phyloP scores from a whole-genome alignment of 176 grass and related monocot genomes.

The Bolboschoenus planiculmis region DNA sequence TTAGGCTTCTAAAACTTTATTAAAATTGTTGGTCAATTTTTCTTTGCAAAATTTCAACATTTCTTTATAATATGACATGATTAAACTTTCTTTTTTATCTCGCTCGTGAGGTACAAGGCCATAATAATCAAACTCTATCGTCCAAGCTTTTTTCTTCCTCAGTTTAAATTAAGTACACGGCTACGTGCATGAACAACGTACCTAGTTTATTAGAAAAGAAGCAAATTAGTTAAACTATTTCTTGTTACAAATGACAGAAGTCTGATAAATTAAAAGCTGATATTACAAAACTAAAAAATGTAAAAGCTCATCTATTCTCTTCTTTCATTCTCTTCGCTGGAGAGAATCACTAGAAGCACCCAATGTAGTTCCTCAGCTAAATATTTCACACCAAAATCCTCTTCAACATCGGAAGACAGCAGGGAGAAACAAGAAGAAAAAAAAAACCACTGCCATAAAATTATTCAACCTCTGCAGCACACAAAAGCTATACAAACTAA shows the following conservation, averaged over 20 bases:
- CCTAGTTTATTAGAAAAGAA: not conserved
- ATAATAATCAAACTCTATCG: not conserved
- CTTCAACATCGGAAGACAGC: not conserved
- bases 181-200: not conserved
- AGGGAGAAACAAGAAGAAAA: not conserved
- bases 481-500: slow-evolving; percentile 9
- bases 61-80: not conserved
- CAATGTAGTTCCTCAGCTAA: not conserved
- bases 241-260: not conserved
- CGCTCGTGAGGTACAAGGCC: too few relatives aligned
- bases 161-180: too few relatives aligned
- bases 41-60: not conserved
- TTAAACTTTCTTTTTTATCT: not conserved
- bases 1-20: not conserved
- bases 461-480: not conserved
- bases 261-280: not conserved
- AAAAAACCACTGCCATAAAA: not conserved
- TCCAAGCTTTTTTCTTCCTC: not conserved
- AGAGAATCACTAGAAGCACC: not conserved
- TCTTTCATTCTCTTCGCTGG: not conserved
- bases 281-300: not conserved
- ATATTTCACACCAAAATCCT: not conserved
- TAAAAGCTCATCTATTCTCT: not conserved
- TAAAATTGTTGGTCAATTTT: not conserved
- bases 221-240: not conserved